Evolutionary conservation across 805 yeast species (phyloP).

Genomic region (Pichia eremophila): DNA sequence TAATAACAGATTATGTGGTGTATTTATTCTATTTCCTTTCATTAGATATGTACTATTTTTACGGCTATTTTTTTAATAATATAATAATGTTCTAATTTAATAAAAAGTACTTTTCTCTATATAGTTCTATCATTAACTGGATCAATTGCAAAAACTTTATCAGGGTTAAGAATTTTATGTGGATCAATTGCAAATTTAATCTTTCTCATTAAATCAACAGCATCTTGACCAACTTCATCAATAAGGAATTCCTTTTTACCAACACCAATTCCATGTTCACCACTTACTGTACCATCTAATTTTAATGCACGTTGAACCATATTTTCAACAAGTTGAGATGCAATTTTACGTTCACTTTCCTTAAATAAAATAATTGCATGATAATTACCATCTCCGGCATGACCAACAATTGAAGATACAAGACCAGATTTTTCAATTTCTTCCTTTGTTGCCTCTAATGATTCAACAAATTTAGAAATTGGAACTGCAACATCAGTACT

Average conservation of each 20-base stretch:
- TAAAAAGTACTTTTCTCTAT: neutral
- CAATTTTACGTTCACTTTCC: constrained; percentile 39
- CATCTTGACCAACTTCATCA: constrained; percentile 58
- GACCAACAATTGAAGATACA: constrained; percentile 65
- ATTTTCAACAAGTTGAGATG: constrained; percentile 51
- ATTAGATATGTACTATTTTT: no score
- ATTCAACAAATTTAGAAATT: constrained; percentile 53
- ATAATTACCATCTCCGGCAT: constrained; percentile 88
- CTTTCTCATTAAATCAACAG: constrained; percentile 69
- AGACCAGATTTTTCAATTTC: constrained; percentile 55
- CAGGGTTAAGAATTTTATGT: constrained; percentile 65
- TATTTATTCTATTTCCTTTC: no score
- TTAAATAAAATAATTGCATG: constrained; percentile 61
- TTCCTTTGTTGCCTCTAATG: constrained; percentile 52
- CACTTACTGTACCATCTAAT: constrained; percentile 80
- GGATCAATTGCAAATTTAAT: constrained; percentile 73
- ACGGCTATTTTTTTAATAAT: no score
- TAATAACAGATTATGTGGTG: no score
- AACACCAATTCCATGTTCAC: constrained; percentile 83
- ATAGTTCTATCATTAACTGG: constrained; percentile 32
- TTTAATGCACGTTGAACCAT: constrained; percentile 60
- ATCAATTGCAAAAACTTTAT: constrained; percentile 63
- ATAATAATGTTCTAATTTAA: no score
- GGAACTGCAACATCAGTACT: constrained; percentile 92
- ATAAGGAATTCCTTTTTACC: constrained; percentile 61